phyloP scores from a whole-genome alignment of 352 stramenopile species.

The Phytophthora podocarpi region DNA sequence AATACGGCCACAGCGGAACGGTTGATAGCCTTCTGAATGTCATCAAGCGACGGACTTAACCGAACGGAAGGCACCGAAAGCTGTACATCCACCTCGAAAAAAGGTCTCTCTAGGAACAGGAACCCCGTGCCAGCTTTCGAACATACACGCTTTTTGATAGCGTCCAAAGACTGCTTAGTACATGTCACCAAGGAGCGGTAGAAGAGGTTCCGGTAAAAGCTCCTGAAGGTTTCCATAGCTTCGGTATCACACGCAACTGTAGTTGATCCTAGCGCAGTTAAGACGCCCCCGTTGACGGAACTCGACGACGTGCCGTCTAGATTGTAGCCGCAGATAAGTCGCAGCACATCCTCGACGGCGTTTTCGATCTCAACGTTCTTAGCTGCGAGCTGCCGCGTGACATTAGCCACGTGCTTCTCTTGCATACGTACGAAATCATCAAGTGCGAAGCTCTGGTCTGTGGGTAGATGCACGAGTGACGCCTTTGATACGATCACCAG shows the following conservation, averaged over 20 bases:
- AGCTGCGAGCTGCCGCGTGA: conserved; percentile 64
- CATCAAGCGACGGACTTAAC: conserved; percentile 80
- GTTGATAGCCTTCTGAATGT: conserved; percentile 89
- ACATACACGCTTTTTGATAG: conserved; percentile 85
- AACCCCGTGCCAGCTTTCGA: conserved; percentile 81
- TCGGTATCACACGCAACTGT: conserved; percentile 40
- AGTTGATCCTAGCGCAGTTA: background rate
- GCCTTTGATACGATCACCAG: conserved; percentile 81
- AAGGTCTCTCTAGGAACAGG: conserved; percentile 82
- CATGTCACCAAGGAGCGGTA: conserved; percentile 83
- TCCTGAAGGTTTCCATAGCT: conserved; percentile 55
- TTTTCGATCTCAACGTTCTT: conserved; percentile 90
- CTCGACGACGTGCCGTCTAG: conserved; percentile 41
- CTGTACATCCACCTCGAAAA: conserved; percentile 90
- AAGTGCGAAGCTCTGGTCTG: conserved; percentile 83
- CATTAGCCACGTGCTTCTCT: conserved; percentile 68
- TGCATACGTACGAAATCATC: conserved; percentile 89
- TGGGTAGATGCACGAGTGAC: conserved; percentile 78
- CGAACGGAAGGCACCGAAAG: conserved; percentile 81
- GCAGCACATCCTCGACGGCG: conserved; percentile 82
- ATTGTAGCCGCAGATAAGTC: conserved; percentile 70
- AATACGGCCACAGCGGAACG: conserved; percentile 77
- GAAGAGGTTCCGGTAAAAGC: conserved; percentile 84
- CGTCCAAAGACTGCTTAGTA: conserved; percentile 78
- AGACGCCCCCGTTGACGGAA: background rate